Base-by-base conservation (phyloP, 345 rosid genomes). In the Populus davidiana region DNA sequence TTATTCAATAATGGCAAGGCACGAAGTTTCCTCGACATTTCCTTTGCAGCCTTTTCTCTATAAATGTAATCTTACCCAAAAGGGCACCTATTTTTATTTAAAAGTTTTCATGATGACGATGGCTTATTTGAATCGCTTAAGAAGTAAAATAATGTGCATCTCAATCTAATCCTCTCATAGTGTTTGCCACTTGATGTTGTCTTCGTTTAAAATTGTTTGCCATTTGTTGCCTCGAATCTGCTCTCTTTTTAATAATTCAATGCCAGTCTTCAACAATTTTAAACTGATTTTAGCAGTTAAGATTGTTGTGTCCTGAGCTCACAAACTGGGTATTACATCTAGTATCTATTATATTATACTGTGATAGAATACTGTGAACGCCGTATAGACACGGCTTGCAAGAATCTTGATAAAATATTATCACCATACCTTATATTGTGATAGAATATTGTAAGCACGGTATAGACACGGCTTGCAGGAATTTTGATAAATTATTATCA, bases 11-110 rank as follows among this genome's bases (percentile, higher is more conserved):
- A 70, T 61, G 62, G 12, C 66, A 27, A 66, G 43, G 10, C 1
- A 70, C 8, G 89, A 87, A 87, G 49, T 69, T 87, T 86, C 92
- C 66, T 20, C 1, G 89, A 80, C 81, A 21, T 75, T 89, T 86
- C 87, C 38, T 35, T 0, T 41, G 10, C 14, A 41, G 2, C 44
- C 20, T 35, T 23, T 23, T 8, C 67, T 54, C 69, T 10, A 41
- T 10, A 41, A 41, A 41, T 33, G 36, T 33, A 3, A 33, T 41
- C 44, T 41, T 10, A 3, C 12, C 44, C 44, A 41, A 10, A 2
- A 33, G 5, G 36, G 36, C 36, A 33, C 5, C 44, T 10, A 9
- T 41, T 8, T 41, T 41, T 11, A 38, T 38, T 6, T 38, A 38
- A 4, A 18, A 18, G 2, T 18, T 18, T 1, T 5, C 21, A 50